Evolutionary conservation across 495 filamentous ascomycete species (phyloP).

Genomic region (Collariella sp.): DNA sequence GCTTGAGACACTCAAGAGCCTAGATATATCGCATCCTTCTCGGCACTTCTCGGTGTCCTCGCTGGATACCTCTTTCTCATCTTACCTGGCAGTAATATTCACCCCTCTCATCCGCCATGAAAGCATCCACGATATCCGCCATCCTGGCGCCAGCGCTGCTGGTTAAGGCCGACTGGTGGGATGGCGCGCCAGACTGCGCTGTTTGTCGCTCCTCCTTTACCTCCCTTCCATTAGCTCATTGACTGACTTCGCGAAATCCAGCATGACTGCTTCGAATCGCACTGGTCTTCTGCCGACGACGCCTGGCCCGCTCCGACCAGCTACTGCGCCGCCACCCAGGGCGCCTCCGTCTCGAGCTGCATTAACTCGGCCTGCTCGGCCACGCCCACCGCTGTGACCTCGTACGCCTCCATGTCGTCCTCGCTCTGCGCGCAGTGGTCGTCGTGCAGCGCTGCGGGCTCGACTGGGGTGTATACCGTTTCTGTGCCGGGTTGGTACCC

Average conservation of each 20-base stretch:
- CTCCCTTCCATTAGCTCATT: not conserved
- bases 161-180: conserved; percentile 31
- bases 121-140: conserved; percentile 6
- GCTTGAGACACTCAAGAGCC: no score
- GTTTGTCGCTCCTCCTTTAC: conserved; percentile 26
- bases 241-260: conserved; percentile 6
- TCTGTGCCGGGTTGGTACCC: conserved; percentile 19
- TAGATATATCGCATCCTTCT: no score
- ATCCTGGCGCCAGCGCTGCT: conserved; percentile 12
- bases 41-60: not conserved
- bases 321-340: conserved; percentile 35
- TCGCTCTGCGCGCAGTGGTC: conserved; percentile 34
- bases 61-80: not conserved
- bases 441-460: conserved; percentile 32
- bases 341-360: conserved; percentile 28
- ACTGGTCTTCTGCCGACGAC: conserved; percentile 24
- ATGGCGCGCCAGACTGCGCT: conserved; percentile 37
- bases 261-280: conserved; percentile 39
- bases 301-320: conserved; percentile 38
- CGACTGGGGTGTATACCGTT: conserved; percentile 35
- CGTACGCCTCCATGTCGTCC: conserved; percentile 33
- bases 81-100: not conserved
- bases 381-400: conserved; percentile 31
- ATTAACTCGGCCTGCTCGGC: conserved; percentile 32
- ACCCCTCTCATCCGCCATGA: conserved; percentile 10